Conservation (phyloP, 176 grass and related monocot species). For the Phyllostachys edulis region DNA sequence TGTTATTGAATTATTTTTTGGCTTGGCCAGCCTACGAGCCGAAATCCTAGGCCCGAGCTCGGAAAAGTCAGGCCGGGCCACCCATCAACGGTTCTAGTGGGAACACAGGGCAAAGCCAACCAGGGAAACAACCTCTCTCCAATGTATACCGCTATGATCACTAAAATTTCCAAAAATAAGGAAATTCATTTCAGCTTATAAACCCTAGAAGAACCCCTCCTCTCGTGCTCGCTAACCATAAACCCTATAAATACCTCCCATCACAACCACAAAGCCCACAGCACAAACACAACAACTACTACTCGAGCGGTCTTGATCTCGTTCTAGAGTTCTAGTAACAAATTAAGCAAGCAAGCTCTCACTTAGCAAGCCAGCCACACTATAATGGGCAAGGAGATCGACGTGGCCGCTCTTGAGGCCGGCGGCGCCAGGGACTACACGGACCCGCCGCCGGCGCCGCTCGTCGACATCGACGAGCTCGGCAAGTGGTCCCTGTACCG, state of each 20-base stretch:
- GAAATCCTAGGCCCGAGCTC: too few species aligned
- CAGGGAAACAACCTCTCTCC: too few species aligned
- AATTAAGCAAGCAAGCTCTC: neutral
- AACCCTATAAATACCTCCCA: conserved; percentile 37
- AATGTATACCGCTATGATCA: too few species aligned
- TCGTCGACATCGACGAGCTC: conserved; percentile 57
- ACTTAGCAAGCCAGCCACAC: neutral
- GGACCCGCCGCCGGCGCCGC: conserved; percentile 44
- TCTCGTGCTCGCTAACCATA: neutral
- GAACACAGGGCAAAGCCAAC: too few species aligned
- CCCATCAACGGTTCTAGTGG: too few species aligned
- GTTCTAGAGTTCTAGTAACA: neutral
- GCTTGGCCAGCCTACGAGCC: too few species aligned
- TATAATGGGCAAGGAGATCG: conserved; percentile 41
- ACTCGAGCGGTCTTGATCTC: neutral
- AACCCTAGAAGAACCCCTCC: neutral
- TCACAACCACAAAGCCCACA: neutral
- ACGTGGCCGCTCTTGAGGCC: conserved; percentile 24
- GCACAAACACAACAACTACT: neutral
- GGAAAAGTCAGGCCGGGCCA: too few species aligned
- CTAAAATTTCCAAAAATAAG: too few species aligned
- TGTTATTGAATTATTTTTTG: too few species aligned
- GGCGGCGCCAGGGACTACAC: conserved; percentile 40
- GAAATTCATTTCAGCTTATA: neutral
- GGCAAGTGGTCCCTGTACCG: conserved; percentile 65